Evolutionary conservation across 805 yeast genomes (phyloP).

Genomic region (Lipomyces yamadae): DNA sequence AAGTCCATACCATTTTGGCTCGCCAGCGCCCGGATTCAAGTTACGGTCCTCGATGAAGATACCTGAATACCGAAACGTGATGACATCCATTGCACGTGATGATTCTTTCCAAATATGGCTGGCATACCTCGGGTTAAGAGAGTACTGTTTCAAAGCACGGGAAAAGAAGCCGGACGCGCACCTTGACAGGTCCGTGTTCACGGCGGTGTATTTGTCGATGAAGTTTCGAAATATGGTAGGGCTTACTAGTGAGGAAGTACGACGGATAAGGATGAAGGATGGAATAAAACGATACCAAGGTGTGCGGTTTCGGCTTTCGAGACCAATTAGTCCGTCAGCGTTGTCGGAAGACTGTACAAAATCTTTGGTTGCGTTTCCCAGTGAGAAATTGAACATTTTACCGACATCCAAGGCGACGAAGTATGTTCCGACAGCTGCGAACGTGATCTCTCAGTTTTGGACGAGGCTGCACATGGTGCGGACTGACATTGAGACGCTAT

Average conservation of each 20-base stretch:
- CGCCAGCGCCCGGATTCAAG: conserved; percentile 8
- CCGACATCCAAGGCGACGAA: neutral
- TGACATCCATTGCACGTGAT: conserved; percentile 14
- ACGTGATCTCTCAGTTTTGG: conserved; percentile 16
- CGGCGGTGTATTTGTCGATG: conserved; percentile 13
- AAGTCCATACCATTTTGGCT: conserved; percentile 10
- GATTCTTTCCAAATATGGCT: conserved; percentile 25
- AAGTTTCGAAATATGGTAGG: neutral
- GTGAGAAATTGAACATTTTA: neutral
- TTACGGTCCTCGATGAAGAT: conserved; percentile 13
- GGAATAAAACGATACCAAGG: conserved; percentile 3
- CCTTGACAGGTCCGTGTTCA: conserved; percentile 18
- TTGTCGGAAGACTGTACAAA: neutral
- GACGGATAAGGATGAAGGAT: neutral
- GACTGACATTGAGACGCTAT: conserved; percentile 24
- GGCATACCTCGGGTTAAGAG: conserved; percentile 21
- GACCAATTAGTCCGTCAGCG: neutral
- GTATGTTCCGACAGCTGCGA: neutral
- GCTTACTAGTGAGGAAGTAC: neutral
- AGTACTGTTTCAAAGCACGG: conserved; percentile 4
- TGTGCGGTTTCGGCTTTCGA: conserved; percentile 2
- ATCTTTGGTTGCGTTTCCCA: neutral
- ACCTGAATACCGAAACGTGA: conserved; percentile 16
- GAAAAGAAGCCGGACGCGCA: conserved; percentile 5
- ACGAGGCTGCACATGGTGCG: conserved; percentile 17